Evolutionary conservation across 331 rosid genomes (phyloP).

Genomic region (Quercus lobata): DNA sequence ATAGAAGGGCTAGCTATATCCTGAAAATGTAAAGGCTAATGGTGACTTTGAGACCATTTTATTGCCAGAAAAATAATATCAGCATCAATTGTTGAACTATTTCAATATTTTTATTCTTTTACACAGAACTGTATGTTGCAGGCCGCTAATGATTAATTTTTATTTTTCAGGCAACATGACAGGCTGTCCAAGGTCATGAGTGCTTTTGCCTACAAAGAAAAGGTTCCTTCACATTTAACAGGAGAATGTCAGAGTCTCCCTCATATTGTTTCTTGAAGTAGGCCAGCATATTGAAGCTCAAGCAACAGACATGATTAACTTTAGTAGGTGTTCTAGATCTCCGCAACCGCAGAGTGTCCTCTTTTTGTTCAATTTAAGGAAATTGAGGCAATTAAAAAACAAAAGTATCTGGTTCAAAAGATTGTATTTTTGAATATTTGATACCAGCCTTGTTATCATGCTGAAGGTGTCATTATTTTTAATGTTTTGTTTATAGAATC

Average conservation of each 20-base stretch:
- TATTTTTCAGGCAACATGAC: constrained; percentile 57
- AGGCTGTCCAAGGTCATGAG: constrained; percentile 54
- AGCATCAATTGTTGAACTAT: no score
- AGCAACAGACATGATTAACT: constrained; percentile 7
- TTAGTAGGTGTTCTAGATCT: not conserved
- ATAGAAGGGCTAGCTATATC: no score
- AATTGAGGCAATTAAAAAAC: not conserved
- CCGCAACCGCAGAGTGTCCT: not conserved
- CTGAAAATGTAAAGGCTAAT: no score
- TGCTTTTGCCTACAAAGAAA: constrained; percentile 65
- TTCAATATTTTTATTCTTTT: no score
- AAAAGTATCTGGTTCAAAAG: not conserved
- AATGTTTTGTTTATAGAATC: not conserved
- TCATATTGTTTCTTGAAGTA: constrained; percentile 53
- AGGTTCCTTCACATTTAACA: constrained; percentile 55
- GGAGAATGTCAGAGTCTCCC: constrained; percentile 42
- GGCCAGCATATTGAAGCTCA: constrained; percentile 47
- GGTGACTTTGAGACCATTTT: no score
- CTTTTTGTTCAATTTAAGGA: not conserved
- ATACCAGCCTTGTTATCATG: not conserved
- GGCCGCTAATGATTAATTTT: not conserved
- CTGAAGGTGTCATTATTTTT: not conserved
- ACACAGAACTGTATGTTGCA: not conserved
- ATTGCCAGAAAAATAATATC: no score
- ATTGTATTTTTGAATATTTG: not conserved